A percentile compares a stretch with the other conserved stretches of the same genome.
These are phyloP conservation scores for Teratosphaeriaceae sp. DNA, from an alignment of 2,329 filamentous ascomycete genomes.

Conservation along the genomic window DNA sequence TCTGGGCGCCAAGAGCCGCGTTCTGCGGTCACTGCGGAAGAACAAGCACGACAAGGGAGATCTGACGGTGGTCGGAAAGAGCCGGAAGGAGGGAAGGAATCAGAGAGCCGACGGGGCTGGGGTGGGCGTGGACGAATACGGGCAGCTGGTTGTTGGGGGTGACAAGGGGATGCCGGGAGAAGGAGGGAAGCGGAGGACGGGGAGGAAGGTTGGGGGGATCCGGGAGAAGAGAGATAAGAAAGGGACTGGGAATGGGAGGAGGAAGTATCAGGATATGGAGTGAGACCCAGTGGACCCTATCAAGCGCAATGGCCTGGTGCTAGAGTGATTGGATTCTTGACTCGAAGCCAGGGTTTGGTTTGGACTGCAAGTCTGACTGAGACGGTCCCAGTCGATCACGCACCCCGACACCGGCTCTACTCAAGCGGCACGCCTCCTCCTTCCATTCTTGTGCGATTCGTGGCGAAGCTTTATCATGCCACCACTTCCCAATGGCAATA, in stretches of 20 bases:
- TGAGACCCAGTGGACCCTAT: too few species aligned
- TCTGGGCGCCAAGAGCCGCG: slow-evolving; percentile 81
- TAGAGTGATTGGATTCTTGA: too few species aligned
- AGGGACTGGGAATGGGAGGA: slow-evolving; percentile 10
- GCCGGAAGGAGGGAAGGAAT: slow-evolving; percentile 1
- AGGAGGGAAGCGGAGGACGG: slow-evolving; percentile 27
- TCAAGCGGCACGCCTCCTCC: too few species aligned
- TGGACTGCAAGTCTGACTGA: too few species aligned
- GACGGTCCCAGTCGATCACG: too few species aligned
- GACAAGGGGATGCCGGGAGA: slow-evolving; percentile 14
- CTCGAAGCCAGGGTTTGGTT: too few species aligned
- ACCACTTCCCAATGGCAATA: too few species aligned
- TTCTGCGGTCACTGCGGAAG: slow-evolving; percentile 49
- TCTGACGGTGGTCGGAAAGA: neutral
- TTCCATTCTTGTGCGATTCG: too few species aligned
- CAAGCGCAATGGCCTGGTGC: too few species aligned
- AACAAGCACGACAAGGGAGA: slow-evolving; percentile 5
- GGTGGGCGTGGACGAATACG: slow-evolving; percentile 17
- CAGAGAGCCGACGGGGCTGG: slow-evolving; percentile 6
- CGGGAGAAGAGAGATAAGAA: slow-evolving; percentile 32
- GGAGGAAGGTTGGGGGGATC: slow-evolving; percentile 28
- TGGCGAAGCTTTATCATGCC: too few species aligned
- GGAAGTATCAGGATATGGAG: slow-evolving; percentile 5
- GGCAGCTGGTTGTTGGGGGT: slow-evolving; percentile 16
- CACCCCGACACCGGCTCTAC: too few species aligned